Percentiles rank a stretch among this genome's conserved stretches.
These are phyloP conservation scores for Goniomonas avonlea DNA, from an alignment of 78 protist species.

Conservation along the genomic window DNA sequence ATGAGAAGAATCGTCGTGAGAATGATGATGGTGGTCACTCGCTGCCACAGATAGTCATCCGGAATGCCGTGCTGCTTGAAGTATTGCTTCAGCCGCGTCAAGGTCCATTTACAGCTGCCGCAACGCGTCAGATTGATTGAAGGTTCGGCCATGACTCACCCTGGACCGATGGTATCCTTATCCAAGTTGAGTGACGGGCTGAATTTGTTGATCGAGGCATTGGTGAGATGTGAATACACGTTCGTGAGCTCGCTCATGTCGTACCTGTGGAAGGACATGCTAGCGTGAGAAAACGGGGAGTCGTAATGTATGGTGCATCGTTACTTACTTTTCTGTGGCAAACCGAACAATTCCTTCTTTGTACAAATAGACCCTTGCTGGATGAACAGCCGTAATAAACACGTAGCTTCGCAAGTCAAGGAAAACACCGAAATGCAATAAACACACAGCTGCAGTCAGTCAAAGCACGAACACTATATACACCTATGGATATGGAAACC, in stretches of 20 bases:
- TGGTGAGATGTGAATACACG: background rate
- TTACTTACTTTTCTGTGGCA: background rate
- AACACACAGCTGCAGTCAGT: too few relatives aligned
- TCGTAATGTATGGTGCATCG: too few relatives aligned
- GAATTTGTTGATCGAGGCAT: background rate
- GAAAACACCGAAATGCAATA: too few relatives aligned
- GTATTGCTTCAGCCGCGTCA: background rate
- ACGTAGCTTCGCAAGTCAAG: too few relatives aligned
- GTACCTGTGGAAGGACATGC: too few relatives aligned
- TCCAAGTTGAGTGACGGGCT: background rate
- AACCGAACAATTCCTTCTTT: background rate
- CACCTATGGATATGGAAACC: too few relatives aligned
- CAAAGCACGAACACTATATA: too few relatives aligned
- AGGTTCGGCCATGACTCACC: constrained; percentile 12
- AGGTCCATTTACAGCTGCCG: background rate
- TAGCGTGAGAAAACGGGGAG: too few relatives aligned
- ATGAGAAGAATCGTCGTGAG: background rate
- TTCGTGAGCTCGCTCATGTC: background rate
- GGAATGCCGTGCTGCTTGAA: background rate
- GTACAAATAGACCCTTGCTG: too few relatives aligned
- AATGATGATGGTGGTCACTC: constrained; percentile 3
- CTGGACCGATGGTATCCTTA: constrained; percentile 6
- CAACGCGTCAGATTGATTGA: too few relatives aligned
- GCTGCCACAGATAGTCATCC: background rate
- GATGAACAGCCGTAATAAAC: too few relatives aligned